A percentile compares a stretch with the other conserved stretches of the same genome.
These are phyloP conservation scores for Eutrema heterophyllum DNA, from an alignment of 345 rosid species.

Conservation along the genomic window DNA sequence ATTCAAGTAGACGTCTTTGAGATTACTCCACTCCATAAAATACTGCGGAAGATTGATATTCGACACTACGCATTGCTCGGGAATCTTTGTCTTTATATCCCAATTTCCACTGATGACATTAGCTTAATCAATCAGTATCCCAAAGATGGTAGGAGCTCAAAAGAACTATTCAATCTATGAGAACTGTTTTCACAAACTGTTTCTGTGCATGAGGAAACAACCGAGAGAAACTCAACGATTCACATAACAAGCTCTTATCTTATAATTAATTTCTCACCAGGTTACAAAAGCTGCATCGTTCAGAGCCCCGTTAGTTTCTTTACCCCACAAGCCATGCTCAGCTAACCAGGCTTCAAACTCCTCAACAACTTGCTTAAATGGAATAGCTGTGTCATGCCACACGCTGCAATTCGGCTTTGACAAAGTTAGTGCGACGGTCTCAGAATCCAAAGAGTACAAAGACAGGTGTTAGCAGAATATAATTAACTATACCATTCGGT, in stretches of 20 bases:
- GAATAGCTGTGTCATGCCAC: constrained; percentile 93
- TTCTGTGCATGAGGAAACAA: not conserved
- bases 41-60: constrained; percentile 71
- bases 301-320: constrained; percentile 45
- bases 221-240: not conserved
- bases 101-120: constrained; percentile 70
- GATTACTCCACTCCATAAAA: constrained; percentile 88
- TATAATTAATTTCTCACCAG: constrained; percentile 47
- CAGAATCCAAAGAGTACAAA: not conserved
- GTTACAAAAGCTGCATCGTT: constrained; percentile 80
- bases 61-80: constrained; percentile 69
- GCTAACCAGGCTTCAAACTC: constrained; percentile 87
- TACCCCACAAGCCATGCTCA: constrained; percentile 56
- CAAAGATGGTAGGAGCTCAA: not conserved
- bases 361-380: constrained; percentile 66
- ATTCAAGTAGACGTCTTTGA: constrained; percentile 75
- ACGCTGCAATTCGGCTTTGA: constrained; percentile 48
- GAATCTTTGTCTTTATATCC: constrained; percentile 92
- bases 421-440: not conserved
- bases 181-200: not conserved
- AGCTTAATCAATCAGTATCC: constrained; percentile 12
- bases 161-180: not conserved
- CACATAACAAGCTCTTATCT: not conserved
- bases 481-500: not conserved
- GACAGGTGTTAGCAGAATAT: not conserved